Evolutionary conservation across 257 asterid genomes (phyloP).

Genomic region (Catharanthus roseus): DNA sequence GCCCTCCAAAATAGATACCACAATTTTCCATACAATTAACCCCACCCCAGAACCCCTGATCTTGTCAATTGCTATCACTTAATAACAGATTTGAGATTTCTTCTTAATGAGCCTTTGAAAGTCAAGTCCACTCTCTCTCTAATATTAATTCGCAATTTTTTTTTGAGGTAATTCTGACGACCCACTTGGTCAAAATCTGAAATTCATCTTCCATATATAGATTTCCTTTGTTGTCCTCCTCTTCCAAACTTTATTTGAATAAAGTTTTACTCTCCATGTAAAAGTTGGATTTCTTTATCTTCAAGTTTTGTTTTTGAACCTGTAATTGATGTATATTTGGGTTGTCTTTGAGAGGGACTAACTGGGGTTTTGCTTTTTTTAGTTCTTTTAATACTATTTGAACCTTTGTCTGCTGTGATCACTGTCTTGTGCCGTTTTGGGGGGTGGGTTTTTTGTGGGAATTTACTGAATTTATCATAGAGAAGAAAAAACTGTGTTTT

Average conservation of each 20-base stretch:
- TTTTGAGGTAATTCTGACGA: conserved; percentile 8
- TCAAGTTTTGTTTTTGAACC: conserved; percentile 14
- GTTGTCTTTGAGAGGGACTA: background rate
- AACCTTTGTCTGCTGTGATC: background rate
- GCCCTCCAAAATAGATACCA: background rate
- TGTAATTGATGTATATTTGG: background rate
- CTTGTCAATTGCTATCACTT: background rate
- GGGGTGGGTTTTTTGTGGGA: background rate
- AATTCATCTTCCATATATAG: background rate
- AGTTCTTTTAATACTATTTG: background rate
- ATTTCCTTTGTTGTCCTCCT: background rate
- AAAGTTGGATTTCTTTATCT: conserved; percentile 2
- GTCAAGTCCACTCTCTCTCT: conserved; percentile 35
- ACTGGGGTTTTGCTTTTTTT: conserved; percentile 8
- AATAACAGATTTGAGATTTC: conserved; percentile 7
- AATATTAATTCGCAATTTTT: conserved; percentile 12
- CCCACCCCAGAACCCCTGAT: conserved; percentile 6
- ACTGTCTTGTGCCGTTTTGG: conserved; percentile 2
- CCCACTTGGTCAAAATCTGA: background rate
- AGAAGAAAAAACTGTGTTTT: conserved; percentile 5
- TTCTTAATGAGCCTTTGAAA: conserved; percentile 31
- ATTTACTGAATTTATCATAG: background rate
- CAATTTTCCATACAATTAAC: background rate
- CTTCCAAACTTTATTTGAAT: background rate
- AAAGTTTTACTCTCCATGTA: conserved; percentile 7